Percentiles rank a stretch among this genome's conserved stretches.
phyloP scores from a whole-genome alignment of 495 filamentous ascomycete genomes.

The Aspergillus indologenus region DNA sequence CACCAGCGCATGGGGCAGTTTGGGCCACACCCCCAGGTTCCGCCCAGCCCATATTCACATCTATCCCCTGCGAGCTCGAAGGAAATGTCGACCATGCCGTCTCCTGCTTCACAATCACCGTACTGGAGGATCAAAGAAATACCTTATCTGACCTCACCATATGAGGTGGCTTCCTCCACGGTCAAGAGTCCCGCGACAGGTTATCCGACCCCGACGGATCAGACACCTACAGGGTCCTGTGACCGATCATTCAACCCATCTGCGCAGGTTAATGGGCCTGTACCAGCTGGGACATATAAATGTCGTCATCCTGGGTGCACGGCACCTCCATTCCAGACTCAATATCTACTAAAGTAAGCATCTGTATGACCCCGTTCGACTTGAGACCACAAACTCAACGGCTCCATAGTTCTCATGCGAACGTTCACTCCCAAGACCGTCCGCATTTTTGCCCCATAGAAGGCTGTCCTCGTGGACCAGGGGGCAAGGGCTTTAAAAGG shows the following conservation, averaged over 20 bases:
- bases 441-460: constrained; percentile 89
- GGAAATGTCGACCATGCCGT: constrained; percentile 38
- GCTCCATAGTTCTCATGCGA: constrained; percentile 82
- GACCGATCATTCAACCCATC: constrained; percentile 25
- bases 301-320: constrained; percentile 74
- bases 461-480: constrained; percentile 72
- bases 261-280: constrained; percentile 24
- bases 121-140: constrained; percentile 31
- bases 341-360: constrained; percentile 73
- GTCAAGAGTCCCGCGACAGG: constrained; percentile 36
- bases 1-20: constrained; percentile 26
- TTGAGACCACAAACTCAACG: background rate
- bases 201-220: constrained; percentile 46
- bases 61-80: constrained; percentile 40
- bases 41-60: constrained; percentile 40
- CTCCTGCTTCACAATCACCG: constrained; percentile 34
- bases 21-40: constrained; percentile 26
- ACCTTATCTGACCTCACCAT: constrained; percentile 24
- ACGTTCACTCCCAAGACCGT: constrained; percentile 87
- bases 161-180: constrained; percentile 28
- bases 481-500: constrained; percentile 94
- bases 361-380: constrained; percentile 5
- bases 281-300: constrained; percentile 44
- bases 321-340: constrained; percentile 87
- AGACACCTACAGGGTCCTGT: constrained; percentile 21